Evolutionary conservation across 139 green algal species (phyloP).

Genomic region (Chlorella sp.): DNA sequence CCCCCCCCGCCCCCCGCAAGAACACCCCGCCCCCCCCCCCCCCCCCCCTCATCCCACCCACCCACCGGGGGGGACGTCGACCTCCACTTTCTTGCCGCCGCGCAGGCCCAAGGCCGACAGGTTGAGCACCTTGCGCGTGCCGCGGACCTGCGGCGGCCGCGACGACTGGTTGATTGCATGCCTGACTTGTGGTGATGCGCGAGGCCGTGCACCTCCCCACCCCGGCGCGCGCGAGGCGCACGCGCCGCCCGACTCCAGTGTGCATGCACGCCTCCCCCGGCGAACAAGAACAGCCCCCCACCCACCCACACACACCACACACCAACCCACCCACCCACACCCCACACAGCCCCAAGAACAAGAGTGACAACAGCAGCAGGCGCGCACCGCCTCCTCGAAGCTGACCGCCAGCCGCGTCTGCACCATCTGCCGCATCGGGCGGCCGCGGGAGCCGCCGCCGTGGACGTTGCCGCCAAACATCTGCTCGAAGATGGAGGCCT

Average conservation of each 20-base stretch:
- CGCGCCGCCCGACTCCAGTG: too few species aligned
- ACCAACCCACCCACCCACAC: too few species aligned
- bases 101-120: constrained; percentile 28
- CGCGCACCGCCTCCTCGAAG: constrained; percentile 70
- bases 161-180: too few species aligned
- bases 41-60: neutral
- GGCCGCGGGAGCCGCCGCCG: neutral
- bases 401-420: constrained; percentile 35
- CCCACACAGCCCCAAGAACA: too few species aligned
- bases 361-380: too few species aligned
- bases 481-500: constrained; percentile 31
- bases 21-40: neutral
- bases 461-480: constrained; percentile 23
- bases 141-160: too few species aligned
- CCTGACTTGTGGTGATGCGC: too few species aligned
- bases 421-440: constrained; percentile 14
- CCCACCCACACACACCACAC: too few species aligned
- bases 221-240: too few species aligned
- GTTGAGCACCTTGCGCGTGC: constrained; percentile 38
- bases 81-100: constrained; percentile 43
- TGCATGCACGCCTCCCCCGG: too few species aligned
- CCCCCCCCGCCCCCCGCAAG: neutral
- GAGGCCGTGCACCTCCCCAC: too few species aligned
- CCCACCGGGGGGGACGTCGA: constrained; percentile 61
- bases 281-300: too few species aligned